A percentile compares a stretch with the other conserved stretches of the same genome.
Conservation (phyloP, 139 green algal genomes). For the Monoraphidium neglectum region DNA sequence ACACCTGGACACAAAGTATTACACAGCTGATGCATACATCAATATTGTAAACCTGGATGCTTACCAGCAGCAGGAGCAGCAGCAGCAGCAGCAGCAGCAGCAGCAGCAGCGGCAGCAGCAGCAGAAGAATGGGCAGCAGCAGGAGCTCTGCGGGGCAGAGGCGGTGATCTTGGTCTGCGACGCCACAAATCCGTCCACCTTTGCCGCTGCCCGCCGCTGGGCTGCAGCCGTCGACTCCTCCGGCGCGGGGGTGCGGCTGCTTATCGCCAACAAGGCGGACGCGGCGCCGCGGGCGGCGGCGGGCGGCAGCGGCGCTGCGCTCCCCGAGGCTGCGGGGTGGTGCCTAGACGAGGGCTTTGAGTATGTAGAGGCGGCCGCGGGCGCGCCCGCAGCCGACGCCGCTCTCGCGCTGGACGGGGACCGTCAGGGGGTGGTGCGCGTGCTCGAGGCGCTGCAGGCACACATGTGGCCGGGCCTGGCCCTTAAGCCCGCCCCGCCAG, state of each 20-base stretch:
- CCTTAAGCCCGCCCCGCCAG: constrained; percentile 2
- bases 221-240: background rate
- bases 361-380: background rate
- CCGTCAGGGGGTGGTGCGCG: constrained; percentile 35
- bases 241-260: background rate
- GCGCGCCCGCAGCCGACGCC: constrained; percentile 1
- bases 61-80: constrained; percentile 1
- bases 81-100: background rate
- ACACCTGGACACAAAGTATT: background rate
- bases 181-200: background rate
- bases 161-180: background rate
- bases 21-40: constrained; percentile 1
- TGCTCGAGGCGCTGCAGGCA: constrained; percentile 50
- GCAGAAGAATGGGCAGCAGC: background rate
- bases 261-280: background rate
- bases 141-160: background rate
- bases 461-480: constrained; percentile 53
- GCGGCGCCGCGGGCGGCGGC: background rate
- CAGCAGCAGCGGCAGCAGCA: constrained; percentile 3
- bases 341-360: background rate
- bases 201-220: background rate
- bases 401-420: constrained; percentile 26
- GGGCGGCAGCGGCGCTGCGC: background rate
- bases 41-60: background rate
- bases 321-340: background rate